Evolutionary conservation across 176 grass and related monocot genomes (phyloP).

Genomic region (Carex pumila): DNA sequence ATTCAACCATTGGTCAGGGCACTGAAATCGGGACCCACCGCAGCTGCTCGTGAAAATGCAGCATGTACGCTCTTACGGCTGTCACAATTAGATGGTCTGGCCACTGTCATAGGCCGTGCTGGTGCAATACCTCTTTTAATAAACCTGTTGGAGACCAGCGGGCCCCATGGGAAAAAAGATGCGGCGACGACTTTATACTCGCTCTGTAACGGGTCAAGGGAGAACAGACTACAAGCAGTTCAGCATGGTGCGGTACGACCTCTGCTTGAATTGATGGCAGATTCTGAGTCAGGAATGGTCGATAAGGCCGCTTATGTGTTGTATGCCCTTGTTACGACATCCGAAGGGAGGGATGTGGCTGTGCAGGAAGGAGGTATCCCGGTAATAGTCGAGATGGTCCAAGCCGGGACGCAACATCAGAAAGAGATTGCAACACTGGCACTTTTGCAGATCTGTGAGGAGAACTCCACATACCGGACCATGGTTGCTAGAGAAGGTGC

Average conservation of each 20-base stretch:
- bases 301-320: slow-evolving; percentile 93
- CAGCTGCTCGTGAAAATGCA: slow-evolving; percentile 71
- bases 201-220: slow-evolving; percentile 53
- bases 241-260: slow-evolving; percentile 48
- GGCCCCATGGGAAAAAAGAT: slow-evolving; percentile 78
- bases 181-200: slow-evolving; percentile 71
- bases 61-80: slow-evolving; percentile 65
- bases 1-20: slow-evolving; percentile 54
- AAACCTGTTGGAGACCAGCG: slow-evolving; percentile 62
- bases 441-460: slow-evolving; percentile 87
- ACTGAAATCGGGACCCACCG: slow-evolving; percentile 57
- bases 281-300: slow-evolving; percentile 79
- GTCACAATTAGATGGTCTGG: slow-evolving; percentile 48
- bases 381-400: slow-evolving; percentile 92
- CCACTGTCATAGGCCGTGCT: slow-evolving; percentile 47
- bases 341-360: slow-evolving; percentile 44
- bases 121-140: slow-evolving; percentile 68
- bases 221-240: slow-evolving; percentile 55
- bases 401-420: slow-evolving; percentile 49
- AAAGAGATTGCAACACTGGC: slow-evolving; percentile 68
- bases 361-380: slow-evolving; percentile 70
- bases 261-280: slow-evolving; percentile 82
- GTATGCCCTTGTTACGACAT: slow-evolving; percentile 29
- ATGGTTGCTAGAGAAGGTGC: slow-evolving; percentile 90
- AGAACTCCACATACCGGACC: slow-evolving; percentile 46